Conservation (phyloP, 2,329 filamentous ascomycete species). For the Plectosphaerella cucumerina region DNA sequence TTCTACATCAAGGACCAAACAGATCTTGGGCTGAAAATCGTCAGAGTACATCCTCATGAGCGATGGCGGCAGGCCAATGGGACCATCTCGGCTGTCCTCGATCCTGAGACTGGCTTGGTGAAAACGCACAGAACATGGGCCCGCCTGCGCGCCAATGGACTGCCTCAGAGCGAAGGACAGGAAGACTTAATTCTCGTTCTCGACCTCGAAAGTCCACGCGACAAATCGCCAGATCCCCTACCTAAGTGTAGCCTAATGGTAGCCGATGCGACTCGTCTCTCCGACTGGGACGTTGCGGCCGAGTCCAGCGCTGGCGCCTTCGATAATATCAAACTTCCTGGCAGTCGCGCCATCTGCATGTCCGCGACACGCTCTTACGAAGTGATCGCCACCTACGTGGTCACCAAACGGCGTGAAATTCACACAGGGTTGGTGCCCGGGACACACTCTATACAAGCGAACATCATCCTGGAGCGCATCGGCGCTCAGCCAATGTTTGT, state of each 20-base stretch:
- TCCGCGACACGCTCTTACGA: too few species aligned
- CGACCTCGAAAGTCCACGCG: background rate
- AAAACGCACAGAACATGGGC: background rate
- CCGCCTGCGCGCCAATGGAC: background rate
- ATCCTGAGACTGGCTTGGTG: background rate
- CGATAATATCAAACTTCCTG: background rate
- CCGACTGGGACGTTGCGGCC: background rate
- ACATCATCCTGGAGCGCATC: background rate
- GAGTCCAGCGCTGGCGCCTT: background rate
- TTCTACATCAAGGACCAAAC: background rate
- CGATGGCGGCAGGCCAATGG: conserved; percentile 12
- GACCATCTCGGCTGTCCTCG: conserved; percentile 12
- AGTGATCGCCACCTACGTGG: too few species aligned
- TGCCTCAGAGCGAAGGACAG: too few species aligned
- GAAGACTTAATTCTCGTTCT: background rate
- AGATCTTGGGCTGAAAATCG: conserved; percentile 11
- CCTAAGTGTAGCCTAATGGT: background rate
- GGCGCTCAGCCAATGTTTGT: background rate
- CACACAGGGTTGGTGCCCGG: too few species aligned
- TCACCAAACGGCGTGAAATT: too few species aligned
- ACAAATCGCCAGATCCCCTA: background rate
- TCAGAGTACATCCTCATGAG: conserved; percentile 10
- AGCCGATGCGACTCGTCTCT: background rate
- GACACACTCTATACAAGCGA: background rate
- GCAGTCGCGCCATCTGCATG: background rate